Base-by-base conservation (phyloP, 2,329 filamentous ascomycete species). In the Clonostachys solani region DNA sequence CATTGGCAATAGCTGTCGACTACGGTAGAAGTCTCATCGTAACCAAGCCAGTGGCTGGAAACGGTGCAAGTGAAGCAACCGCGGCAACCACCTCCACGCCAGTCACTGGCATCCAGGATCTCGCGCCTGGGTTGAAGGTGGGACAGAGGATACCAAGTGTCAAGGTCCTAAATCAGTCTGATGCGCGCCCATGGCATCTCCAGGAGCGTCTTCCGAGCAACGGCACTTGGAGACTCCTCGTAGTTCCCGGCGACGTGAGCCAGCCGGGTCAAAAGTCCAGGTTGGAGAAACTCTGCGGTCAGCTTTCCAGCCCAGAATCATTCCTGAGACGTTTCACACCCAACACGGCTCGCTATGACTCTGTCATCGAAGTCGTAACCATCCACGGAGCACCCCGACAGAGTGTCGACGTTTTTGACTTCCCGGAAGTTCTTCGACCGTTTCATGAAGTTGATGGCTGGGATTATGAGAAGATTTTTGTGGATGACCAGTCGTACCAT, bases 201-300 rank as follows among this genome's bases (percentile, higher is more conserved):
- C 80, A 84, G 43, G 68, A 80, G 49, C 65, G 67, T 9, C 67
- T 86, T 17, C 71, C 66, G 36, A 73, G 70, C n/a, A 75, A 83
- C 54, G 81, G 82, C 2, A 68, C 75, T 1, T 85, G 80, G 61
- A 67, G 81, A 8, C 57, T 86, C 33, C 61, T 85, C 2, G 64
- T 88, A 2, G 87, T 89, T 52, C 73, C 80, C 0, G 84, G 84
- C 2, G 68, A 84, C 51, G 63, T 88, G 3, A 62, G 67, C 3
- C 52, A 66, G 0, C 12, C 64, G 0, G 46, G 50, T 2, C 77
- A 81, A 49, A 70, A 70, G 48, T 53, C 60, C 0, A 67, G 72
- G 5, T 64, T 82, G 5, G 59, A 74, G 23, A 54, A 44, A 1
- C 71, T 86, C 23, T 80, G 79, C 42, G 57, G 64, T 56, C 44